These are phyloP conservation scores for Brassica balearica DNA, from an alignment of 441 rosid genomes.

Conservation along the genomic window DNA sequence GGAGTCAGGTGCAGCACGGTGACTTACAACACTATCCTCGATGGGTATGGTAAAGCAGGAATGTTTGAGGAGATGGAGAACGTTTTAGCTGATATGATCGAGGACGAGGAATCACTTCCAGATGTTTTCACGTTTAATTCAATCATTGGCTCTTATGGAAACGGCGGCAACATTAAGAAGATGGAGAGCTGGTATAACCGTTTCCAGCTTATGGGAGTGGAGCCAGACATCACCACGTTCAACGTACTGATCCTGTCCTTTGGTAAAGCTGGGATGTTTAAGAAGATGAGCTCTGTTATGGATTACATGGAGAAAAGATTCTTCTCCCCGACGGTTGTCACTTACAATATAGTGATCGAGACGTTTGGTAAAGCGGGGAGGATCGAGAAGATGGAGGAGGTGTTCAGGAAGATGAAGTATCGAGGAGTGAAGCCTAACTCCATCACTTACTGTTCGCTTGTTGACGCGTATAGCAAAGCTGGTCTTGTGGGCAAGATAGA, in stretches of 20 bases:
- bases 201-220: conserved; percentile 75
- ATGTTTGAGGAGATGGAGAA: conserved; percentile 79
- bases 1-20: conserved; percentile 65
- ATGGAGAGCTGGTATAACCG: conserved; percentile 81
- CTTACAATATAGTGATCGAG: conserved; percentile 72
- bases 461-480: conserved; percentile 66
- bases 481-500: conserved; percentile 65
- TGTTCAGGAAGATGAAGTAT: conserved; percentile 74
- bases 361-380: conserved; percentile 69
- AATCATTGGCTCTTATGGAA: conserved; percentile 72
- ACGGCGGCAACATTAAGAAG: conserved; percentile 53
- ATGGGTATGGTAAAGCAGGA: conserved; percentile 80
- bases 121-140: conserved; percentile 80
- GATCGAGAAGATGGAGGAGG: conserved; percentile 67
- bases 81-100: conserved; percentile 67
- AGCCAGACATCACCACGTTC: conserved; percentile 67
- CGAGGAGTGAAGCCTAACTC: conserved; percentile 81
- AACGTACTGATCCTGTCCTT: conserved; percentile 72
- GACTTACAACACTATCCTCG: conserved; percentile 68
- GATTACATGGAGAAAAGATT: conserved; percentile 75
- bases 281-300: conserved; percentile 69
- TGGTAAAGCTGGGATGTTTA: conserved; percentile 65
- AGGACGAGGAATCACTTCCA: conserved; percentile 63
- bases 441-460: conserved; percentile 77
- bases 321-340: conserved; percentile 56